Evolutionary conservation across 2,329 filamentous ascomycete genomes (phyloP).

Genomic region (Scortechinia acanthostroma): DNA sequence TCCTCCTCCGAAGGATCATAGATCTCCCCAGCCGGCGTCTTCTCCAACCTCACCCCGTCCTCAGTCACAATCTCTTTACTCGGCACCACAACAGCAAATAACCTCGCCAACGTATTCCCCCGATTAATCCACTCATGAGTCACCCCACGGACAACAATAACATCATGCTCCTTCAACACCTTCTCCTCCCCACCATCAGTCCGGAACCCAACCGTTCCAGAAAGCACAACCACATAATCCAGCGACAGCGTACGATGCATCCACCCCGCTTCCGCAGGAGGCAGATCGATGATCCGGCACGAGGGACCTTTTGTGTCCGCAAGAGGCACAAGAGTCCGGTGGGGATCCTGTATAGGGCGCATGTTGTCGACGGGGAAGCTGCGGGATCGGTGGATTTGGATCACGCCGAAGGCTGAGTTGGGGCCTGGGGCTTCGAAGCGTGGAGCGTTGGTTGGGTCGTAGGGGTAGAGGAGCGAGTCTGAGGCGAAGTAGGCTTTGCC

Average conservation of each 20-base stretch:
- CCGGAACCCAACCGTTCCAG: neutral
- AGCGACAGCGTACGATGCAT: neutral
- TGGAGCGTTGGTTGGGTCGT: slow-evolving; percentile 6
- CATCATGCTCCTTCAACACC: neutral
- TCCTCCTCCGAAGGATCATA: neutral
- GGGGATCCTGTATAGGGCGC: slow-evolving; percentile 6
- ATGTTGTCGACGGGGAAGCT: slow-evolving; percentile 13
- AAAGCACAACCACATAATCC: neutral
- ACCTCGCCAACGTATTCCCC: neutral
- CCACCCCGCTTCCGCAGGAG: neutral
- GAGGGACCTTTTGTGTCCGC: neutral
- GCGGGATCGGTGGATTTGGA: slow-evolving; percentile 15
- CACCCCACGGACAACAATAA: neutral
- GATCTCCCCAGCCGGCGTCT: neutral
- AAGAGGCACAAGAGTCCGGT: neutral
- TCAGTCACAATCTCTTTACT: neutral
- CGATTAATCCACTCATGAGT: neutral
- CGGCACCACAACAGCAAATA: neutral
- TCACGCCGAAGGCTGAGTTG: slow-evolving; percentile 12
- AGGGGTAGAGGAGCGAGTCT: slow-evolving; percentile 4
- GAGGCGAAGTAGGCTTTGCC: slow-evolving; percentile 4
- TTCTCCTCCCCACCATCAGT: neutral
- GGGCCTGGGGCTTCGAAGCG: slow-evolving; percentile 5
- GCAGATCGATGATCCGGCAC: neutral
- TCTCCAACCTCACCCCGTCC: neutral